Evolutionary conservation across 2,329 filamentous ascomycete species (phyloP).

Genomic region (Claviceps purpurea): DNA sequence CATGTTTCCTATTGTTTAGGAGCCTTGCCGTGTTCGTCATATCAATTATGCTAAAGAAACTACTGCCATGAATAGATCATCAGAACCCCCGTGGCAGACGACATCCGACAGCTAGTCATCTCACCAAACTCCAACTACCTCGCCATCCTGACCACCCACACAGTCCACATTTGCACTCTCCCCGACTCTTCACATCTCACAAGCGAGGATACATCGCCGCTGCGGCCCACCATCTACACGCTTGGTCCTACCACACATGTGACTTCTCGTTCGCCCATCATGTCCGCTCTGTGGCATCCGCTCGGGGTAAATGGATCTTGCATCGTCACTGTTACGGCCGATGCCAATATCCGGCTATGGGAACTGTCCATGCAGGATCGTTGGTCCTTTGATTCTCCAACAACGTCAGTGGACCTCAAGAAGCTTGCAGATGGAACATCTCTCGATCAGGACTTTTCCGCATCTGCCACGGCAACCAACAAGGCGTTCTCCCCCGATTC

Average conservation of each 20-base stretch:
- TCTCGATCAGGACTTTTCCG: conserved; percentile 69
- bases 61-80: conserved; percentile 41
- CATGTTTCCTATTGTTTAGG: no score
- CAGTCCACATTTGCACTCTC: conserved; percentile 74
- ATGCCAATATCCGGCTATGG: conserved; percentile 83
- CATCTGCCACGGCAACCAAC: conserved; percentile 58
- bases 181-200: conserved; percentile 69
- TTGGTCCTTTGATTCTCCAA: conserved; percentile 75
- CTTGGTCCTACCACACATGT: conserved; percentile 90
- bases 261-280: conserved; percentile 67
- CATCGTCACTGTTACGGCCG: conserved; percentile 75
- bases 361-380: conserved; percentile 73
- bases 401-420: conserved; percentile 74
- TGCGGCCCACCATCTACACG: conserved; percentile 77
- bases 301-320: conserved; percentile 70
- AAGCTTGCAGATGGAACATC: conserved; percentile 77
- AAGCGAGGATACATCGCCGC: conserved; percentile 49
- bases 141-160: conserved; percentile 76
- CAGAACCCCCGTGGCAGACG: conserved; percentile 62
- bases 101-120: conserved; percentile 73
- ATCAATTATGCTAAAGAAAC: not conserved
- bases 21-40: not conserved
- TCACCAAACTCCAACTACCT: conserved; percentile 74
- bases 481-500: conserved; percentile 79
- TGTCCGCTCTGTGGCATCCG: conserved; percentile 83